Evolutionary conservation across 768 basidiomycete species (phyloP).

Genomic region (Pholiota conissans): DNA sequence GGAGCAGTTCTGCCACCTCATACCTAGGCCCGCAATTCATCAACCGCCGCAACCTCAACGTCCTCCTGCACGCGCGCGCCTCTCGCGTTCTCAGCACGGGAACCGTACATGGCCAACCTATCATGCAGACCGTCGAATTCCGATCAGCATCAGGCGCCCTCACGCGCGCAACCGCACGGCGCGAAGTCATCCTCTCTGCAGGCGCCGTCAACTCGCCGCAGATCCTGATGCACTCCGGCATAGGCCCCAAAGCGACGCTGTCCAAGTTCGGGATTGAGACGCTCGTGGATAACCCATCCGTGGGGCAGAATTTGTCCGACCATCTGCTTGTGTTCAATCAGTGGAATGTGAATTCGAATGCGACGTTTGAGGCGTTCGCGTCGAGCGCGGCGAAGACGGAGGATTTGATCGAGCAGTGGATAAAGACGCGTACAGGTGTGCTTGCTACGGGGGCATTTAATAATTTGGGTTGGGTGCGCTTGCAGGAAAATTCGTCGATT

Average conservation of each 20-base stretch:
- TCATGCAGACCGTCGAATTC: conserved; percentile 8
- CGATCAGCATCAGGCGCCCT: not conserved
- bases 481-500: conserved; percentile 28
- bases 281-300: conserved; percentile 10
- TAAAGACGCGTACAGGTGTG: conserved; percentile 18
- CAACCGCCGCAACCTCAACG: conserved; percentile 28
- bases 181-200: conserved; percentile 35
- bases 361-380: not conserved
- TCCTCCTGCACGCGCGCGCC: conserved; percentile 29
- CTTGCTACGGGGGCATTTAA: conserved; percentile 22
- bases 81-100: conserved; percentile 21
- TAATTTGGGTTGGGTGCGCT: conserved; percentile 24
- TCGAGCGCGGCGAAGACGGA: not conserved
- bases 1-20: conserved; percentile 30
- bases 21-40: conserved; percentile 26
- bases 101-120: not conserved
- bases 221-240: conserved; percentile 32
- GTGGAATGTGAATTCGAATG: not conserved
- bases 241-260: conserved; percentile 25
- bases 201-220: conserved; percentile 32
- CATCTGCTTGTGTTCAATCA: conserved; percentile 9
- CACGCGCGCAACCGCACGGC: conserved; percentile 20
- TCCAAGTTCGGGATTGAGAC: conserved; percentile 19
- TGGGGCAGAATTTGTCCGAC: conserved; percentile 11
- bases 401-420: conserved; percentile 25